Conservation (phyloP, 1,284 basidiomycete species). For the Irpex sp. region DNA sequence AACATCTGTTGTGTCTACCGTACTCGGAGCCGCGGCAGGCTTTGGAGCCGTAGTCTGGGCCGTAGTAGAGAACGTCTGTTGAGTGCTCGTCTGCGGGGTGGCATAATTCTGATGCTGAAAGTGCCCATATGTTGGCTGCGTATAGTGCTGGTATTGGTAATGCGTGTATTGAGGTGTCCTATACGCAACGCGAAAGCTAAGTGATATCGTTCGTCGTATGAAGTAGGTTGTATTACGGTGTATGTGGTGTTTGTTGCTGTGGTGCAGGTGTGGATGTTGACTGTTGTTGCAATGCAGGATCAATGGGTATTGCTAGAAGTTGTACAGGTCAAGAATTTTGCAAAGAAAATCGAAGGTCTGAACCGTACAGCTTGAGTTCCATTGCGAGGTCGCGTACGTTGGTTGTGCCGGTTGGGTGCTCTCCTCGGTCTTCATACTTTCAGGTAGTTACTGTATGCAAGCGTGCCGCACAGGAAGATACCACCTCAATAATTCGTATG, state of each 20-base stretch:
- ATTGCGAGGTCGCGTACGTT: conserved; percentile 32
- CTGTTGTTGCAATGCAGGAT: conserved; percentile 63
- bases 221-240: conserved; percentile 1
- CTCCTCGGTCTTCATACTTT: conserved; percentile 15
- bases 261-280: conserved; percentile 21
- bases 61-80: conserved; percentile 4
- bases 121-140: conserved; percentile 4
- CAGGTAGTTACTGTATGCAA: no score
- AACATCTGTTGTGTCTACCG: conserved; percentile 57
- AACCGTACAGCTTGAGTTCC: conserved; percentile 36
- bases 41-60: conserved; percentile 4
- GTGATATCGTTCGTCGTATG: no score
- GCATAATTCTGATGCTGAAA: conserved; percentile 16
- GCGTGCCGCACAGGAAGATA: no score
- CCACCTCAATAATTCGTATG: no score
- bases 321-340: neutral
- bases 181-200: neutral
- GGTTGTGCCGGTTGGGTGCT: conserved; percentile 8
- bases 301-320: conserved; percentile 53
- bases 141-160: conserved; percentile 9
- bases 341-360: neutral
- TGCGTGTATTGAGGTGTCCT: conserved; percentile 4
- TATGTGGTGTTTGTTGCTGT: conserved; percentile 5
- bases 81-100: conserved; percentile 14
- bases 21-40: conserved; percentile 25